Base-by-base conservation (phyloP, 2,329 filamentous ascomycete species). In the Fusarium beomiforme region DNA sequence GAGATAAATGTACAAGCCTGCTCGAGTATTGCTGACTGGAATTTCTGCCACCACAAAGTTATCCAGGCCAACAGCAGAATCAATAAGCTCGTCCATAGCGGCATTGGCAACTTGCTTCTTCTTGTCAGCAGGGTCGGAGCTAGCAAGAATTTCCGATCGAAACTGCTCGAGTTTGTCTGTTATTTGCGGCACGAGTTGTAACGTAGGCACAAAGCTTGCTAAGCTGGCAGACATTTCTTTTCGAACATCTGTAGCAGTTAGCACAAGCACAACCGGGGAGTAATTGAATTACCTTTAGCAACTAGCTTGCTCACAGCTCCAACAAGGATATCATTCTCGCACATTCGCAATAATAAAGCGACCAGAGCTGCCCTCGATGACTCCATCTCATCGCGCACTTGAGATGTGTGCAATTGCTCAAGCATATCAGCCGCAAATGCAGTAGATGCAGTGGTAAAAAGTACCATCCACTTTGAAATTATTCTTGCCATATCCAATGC, bases 1-100 rank as follows among this genome's bases (percentile, higher is more conserved):
- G 12, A 98, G 83, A 78, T 95, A 96, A 10, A 97, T 86, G 77
- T 96, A 97, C 59, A 97, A 85, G 8, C 93, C 94, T 55, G 93
- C 92, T 79, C 94, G 88, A 6, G 94, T 93, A 72, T 93, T 94
- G 50, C 91, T 85, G 33, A 90, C 84, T 6, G 92, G 92, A 13
- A 95, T 82, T 53, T 97, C 93, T 29, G 86, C 78, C 14, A 89
- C 79, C 17, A 85, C 84, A 42, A 88, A 83, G 69, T 79, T 87
- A n/a, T 89, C 87, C 41, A 89, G 78, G 1, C 84, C 87, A 59
- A 90, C 83, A 8, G 85, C 83, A 24, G 87, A 86, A 75, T 89
- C 88, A 26, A 90, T 80, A 36, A 90, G 80, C 46, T 90, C 87
- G 63, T 90, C 85, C 69, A 90, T 87, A 24, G 78, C 80, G 16